These are phyloP conservation scores for Flaveria brownii DNA, from an alignment of 129 eudicot species.

Conservation along the genomic window DNA sequence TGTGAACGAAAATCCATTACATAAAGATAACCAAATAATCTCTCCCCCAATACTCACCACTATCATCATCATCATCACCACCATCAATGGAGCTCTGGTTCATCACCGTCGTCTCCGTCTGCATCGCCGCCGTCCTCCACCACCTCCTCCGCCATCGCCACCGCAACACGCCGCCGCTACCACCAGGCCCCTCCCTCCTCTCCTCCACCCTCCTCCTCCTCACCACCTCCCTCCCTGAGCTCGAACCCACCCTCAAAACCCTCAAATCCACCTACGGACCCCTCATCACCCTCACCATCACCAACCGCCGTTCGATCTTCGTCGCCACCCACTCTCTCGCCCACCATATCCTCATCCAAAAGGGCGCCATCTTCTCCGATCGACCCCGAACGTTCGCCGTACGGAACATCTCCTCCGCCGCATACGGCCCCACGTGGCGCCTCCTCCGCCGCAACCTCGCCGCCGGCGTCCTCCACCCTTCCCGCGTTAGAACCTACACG, in stretches of 20 bases:
- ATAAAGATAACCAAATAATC: no score
- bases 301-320: conserved; percentile 36
- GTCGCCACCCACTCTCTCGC: conserved; percentile 43
- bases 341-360: conserved; percentile 50
- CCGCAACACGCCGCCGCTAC: conserved; percentile 15
- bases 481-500: conserved; percentile 22
- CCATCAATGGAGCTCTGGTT: conserved; percentile 27
- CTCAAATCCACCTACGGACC: conserved; percentile 34
- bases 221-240: neutral
- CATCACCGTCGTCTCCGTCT: neutral
- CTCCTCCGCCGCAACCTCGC: conserved; percentile 36
- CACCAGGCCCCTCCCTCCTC: conserved; percentile 26
- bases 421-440: conserved; percentile 41
- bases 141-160: conserved; percentile 9
- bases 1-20: no score
- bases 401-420: conserved; percentile 29
- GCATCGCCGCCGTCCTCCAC: conserved; percentile 22
- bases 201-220: conserved; percentile 16
- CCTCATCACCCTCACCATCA: conserved; percentile 47
- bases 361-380: conserved; percentile 58
- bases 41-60: neutral
- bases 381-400: conserved; percentile 35
- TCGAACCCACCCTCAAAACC: conserved; percentile 16
- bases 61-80: neutral
- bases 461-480: conserved; percentile 33